Evolutionary conservation across 495 filamentous ascomycete species (phyloP), one percentile per base, ranked within the genome.

Genomic region (Diplogelasinospora grovesii): DNA sequence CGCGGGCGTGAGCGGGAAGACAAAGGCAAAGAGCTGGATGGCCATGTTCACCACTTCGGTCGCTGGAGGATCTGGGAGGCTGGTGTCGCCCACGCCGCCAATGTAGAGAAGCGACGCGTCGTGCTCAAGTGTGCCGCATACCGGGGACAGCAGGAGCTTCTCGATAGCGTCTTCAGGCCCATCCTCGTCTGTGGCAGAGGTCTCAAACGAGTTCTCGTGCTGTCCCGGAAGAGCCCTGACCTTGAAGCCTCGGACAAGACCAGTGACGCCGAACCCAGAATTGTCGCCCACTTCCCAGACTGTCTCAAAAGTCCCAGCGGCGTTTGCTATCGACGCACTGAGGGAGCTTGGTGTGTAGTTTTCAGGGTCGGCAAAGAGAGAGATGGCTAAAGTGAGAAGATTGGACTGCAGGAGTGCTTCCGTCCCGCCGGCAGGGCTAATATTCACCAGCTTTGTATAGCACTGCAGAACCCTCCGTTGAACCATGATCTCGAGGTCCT

Each of bases 251-350:
- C 79, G 69, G 4, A 94, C 77, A 22, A 95, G 69, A 14, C 90
- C 85, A 10, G 86, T 92, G 13, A 97, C 79, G 1, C 92, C 92
- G 63, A 93, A 97, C 1, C 87, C 92, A 46, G 80, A 86, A 57
- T 96, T 97, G 56, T 99, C 92, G 10, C 81, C 86, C 26, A 93
- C 74, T 39, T 97, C 92, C 92, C 92, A 99, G 15, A 99, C 74
- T 3, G 74, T 85, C 44, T 99, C 92, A 53, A 97, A 95, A 21
- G 77, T 83, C 0, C 83, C 86, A 3, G 86, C 82, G n/a, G 90
- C 84, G 45, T 78, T 90, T 3, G 89, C 90, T 52, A 99, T 97
- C 1, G 89, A 88, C 14, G 86, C 83, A 54, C 92, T 94, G 18
- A 97, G 60, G 13, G 88, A 89, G 48, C 79, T 88, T 3, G 87